Conservation (phyloP, 257 asterid genomes). For the Plantago elongata region DNA sequence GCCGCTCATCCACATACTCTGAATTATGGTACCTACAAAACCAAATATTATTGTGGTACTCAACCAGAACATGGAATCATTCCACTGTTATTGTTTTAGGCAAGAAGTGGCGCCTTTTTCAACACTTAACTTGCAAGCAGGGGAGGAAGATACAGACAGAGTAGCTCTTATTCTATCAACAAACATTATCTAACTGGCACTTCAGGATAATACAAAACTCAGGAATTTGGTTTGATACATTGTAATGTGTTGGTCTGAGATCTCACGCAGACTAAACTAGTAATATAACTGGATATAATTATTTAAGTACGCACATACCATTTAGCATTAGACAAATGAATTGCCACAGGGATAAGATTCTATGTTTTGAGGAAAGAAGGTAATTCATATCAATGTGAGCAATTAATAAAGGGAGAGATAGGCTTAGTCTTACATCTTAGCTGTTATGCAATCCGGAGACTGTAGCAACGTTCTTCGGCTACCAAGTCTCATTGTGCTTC, state of each 20-base stretch:
- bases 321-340: too few relatives aligned
- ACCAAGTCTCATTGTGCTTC: slow-evolving; percentile 99
- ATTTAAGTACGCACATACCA: too few relatives aligned
- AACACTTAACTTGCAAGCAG: too few relatives aligned
- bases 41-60: too few relatives aligned
- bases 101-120: too few relatives aligned
- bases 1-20: slow-evolving; percentile 77
- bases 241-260: too few relatives aligned
- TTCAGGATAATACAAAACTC: not conserved
- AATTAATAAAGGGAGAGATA: slow-evolving; percentile 3
- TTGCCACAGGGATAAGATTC: slow-evolving; percentile 4
- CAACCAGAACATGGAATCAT: too few relatives aligned
- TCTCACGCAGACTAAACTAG: too few relatives aligned
- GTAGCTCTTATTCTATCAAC: not conserved
- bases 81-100: too few relatives aligned
- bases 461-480: slow-evolving; percentile 79
- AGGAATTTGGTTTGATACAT: not conserved
- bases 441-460: slow-evolving; percentile 74
- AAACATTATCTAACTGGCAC: not conserved
- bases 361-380: not conserved
- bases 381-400: not conserved
- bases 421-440: slow-evolving; percentile 62
- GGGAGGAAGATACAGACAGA: not conserved
- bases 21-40: slow-evolving; percentile 57
- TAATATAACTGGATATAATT: too few relatives aligned